These are phyloP conservation scores for Theobroma grandiflorum DNA, from an alignment of 441 rosid species.

Conservation along the genomic window DNA sequence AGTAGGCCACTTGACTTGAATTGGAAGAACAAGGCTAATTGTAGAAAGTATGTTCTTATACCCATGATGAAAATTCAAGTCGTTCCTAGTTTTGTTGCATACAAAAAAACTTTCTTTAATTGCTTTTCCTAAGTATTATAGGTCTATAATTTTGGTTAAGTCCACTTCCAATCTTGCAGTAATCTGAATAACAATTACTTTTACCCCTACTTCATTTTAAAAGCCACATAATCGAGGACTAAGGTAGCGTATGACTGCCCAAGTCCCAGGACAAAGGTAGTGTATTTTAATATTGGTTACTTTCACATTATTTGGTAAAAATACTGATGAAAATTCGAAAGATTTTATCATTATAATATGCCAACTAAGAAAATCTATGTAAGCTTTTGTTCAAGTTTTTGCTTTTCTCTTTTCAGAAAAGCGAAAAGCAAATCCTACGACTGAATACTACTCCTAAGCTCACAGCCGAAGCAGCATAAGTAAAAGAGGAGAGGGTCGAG, in stretches of 20 bases:
- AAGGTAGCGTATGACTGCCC: neutral
- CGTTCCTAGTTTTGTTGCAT: neutral
- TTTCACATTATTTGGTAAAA: too few relatives aligned
- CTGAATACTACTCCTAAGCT: too few relatives aligned
- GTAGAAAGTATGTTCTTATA: neutral
- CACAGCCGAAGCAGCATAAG: too few relatives aligned
- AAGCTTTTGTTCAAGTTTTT: too few relatives aligned
- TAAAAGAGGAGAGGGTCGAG: too few relatives aligned
- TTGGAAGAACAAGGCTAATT: neutral
- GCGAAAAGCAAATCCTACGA: too few relatives aligned
- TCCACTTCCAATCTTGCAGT: neutral
- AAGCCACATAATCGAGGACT: too few relatives aligned
- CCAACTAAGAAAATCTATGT: too few relatives aligned
- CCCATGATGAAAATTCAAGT: neutral
- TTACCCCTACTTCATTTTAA: neutral
- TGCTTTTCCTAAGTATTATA: neutral
- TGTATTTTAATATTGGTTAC: too few relatives aligned
- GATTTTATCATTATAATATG: too few relatives aligned
- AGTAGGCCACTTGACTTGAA: constrained; percentile 27
- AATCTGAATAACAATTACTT: neutral
- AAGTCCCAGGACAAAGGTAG: neutral
- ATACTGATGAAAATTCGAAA: too few relatives aligned
- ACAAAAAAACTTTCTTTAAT: neutral
- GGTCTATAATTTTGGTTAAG: neutral
- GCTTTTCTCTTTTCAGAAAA: too few relatives aligned